Evolutionary conservation across 768 basidiomycete species (phyloP).

Genomic region (Hortiboletus campestris): DNA sequence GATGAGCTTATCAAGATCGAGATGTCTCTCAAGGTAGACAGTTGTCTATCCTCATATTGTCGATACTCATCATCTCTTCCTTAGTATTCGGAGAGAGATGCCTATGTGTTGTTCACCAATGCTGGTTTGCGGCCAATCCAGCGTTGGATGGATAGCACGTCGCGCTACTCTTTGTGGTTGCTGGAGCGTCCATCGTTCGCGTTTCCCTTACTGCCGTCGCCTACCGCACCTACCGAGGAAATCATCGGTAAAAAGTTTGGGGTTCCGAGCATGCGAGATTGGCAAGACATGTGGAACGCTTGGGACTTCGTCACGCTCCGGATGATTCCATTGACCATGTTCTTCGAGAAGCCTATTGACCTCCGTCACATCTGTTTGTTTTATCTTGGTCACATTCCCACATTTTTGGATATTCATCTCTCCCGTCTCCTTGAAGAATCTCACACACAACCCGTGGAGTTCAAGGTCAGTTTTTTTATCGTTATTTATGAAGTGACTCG

Average conservation of each 20-base stretch:
- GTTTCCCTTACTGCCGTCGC: conserved; percentile 61
- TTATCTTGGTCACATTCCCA: conserved; percentile 91
- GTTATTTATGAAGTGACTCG: conserved; percentile 4
- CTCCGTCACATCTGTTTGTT: conserved; percentile 96
- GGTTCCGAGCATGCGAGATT: conserved; percentile 73
- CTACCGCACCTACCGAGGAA: conserved; percentile 24
- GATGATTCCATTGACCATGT: conserved; percentile 87
- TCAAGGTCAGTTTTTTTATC: conserved; percentile 50
- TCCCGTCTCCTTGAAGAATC: conserved; percentile 71
- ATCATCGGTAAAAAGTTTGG: conserved; percentile 44
- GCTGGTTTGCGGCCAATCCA: conserved; percentile 82
- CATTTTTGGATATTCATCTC: conserved; percentile 89
- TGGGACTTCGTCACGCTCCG: conserved; percentile 85
- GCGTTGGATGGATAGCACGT: conserved; percentile 74
- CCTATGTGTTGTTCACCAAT: conserved; percentile 63
- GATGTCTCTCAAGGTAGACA: conserved; percentile 76
- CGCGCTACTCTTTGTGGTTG: conserved; percentile 84
- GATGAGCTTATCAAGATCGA: conserved; percentile 86
- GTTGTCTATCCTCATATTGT: not conserved
- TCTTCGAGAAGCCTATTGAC: conserved; percentile 89
- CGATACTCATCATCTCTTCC: not conserved
- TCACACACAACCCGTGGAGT: conserved; percentile 80
- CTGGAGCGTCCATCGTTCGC: conserved; percentile 81
- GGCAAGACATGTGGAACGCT: conserved; percentile 78
- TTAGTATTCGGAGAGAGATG: conserved; percentile 80